Percentiles rank a stretch among this genome's conserved stretches.
Conservation (phyloP, 331 rosid genomes). For the Pyracantha coccinea region DNA sequence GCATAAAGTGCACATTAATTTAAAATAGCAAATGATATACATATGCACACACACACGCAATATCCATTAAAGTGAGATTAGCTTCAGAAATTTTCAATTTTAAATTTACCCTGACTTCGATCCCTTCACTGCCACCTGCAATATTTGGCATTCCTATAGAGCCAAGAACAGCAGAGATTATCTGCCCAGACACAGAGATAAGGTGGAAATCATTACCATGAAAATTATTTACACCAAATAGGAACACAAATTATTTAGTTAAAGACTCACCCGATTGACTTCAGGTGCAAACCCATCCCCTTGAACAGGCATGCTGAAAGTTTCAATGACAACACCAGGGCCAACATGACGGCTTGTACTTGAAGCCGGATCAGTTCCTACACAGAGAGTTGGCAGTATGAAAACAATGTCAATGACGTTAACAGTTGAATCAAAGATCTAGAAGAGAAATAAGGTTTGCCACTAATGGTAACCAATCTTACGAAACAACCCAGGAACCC, state of each 20-base stretch:
- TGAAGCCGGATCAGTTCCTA: constrained; percentile 68
- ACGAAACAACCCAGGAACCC: background rate
- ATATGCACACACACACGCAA: background rate
- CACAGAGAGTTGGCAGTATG: constrained; percentile 10
- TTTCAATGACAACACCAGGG: constrained; percentile 89
- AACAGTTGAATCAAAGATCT: background rate
- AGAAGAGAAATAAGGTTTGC: background rate
- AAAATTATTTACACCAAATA: background rate
- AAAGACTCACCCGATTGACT: constrained; percentile 56
- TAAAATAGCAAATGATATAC: background rate
- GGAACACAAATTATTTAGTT: constrained; percentile 1
- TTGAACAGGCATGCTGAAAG: constrained; percentile 75
- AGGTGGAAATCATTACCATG: constrained; percentile 8
- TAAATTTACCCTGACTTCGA: constrained; percentile 61
- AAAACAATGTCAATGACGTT: background rate
- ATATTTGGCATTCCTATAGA: constrained; percentile 68
- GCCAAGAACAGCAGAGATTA: constrained; percentile 80
- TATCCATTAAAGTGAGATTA: constrained; percentile 1
- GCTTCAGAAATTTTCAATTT: background rate
- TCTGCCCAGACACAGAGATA: constrained; percentile 33
- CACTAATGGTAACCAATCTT: background rate
- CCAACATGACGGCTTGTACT: constrained; percentile 66
- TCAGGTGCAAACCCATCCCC: constrained; percentile 77
- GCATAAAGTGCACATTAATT: background rate
- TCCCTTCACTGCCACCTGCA: constrained; percentile 57